Percentiles rank a stretch among this genome's conserved stretches.
Evolutionary conservation across 2,329 filamentous ascomycete species (phyloP).

Genomic region (Verruconis gallopava): DNA sequence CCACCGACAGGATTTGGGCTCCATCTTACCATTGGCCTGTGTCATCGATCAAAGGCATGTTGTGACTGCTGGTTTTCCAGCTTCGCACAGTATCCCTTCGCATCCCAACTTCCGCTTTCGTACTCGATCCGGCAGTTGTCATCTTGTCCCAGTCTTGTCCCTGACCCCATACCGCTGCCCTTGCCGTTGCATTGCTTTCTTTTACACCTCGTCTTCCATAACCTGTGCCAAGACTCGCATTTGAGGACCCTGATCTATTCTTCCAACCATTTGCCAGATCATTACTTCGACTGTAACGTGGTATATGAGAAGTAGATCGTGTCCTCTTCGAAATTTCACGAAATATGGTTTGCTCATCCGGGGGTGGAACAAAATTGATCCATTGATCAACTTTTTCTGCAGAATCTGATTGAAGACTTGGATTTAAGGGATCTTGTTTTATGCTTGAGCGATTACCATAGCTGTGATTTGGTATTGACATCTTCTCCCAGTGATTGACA

Average conservation of each 20-base stretch:
- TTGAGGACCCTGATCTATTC: background rate
- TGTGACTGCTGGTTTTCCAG: background rate
- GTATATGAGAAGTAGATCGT: background rate
- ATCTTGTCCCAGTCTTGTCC: background rate
- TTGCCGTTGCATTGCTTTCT: too few relatives aligned
- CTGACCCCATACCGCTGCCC: background rate
- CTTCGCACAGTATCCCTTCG: background rate
- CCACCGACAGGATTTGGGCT: too few relatives aligned
- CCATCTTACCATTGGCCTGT: too few relatives aligned
- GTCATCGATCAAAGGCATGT: background rate
- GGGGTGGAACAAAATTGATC: background rate
- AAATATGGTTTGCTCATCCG: background rate
- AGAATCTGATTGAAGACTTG: too few relatives aligned
- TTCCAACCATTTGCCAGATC: background rate
- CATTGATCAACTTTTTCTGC: constrained; percentile 4
- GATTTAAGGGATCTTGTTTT: too few relatives aligned
- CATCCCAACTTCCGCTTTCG: background rate
- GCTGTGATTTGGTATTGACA: too few relatives aligned
- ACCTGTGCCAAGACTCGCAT: constrained; percentile 4
- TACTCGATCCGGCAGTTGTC: constrained; percentile 2
- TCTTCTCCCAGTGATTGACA: too few relatives aligned
- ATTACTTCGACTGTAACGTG: background rate
- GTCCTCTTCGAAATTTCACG: background rate
- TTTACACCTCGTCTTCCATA: constrained; percentile 1
- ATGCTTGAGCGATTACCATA: too few relatives aligned